phyloP scores from a whole-genome alignment of 805 yeast genomes.

The Suhomyces faveliae region DNA sequence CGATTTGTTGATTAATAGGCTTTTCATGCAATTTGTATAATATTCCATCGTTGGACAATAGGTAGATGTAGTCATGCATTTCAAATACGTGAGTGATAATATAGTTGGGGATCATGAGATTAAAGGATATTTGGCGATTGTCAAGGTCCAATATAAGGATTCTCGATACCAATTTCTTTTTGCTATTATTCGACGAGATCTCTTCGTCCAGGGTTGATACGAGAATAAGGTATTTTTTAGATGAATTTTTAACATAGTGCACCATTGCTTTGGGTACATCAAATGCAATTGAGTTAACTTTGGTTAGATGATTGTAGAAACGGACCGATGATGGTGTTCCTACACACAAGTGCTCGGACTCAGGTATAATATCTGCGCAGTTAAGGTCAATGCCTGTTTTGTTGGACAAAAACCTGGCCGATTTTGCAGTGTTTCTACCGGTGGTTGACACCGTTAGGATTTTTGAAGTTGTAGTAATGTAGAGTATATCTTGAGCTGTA shows the following conservation, averaged over 20 bases:
- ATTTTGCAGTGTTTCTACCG: constrained; percentile 73
- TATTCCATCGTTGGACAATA: constrained; percentile 74
- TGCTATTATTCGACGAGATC: constrained; percentile 4
- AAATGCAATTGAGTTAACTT: constrained; percentile 53
- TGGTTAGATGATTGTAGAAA: constrained; percentile 57
- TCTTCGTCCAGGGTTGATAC: constrained; percentile 47
- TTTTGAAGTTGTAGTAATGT: constrained; percentile 71
- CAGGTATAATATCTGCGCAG: constrained; percentile 44
- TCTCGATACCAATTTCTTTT: constrained; percentile 44
- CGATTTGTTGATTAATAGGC: constrained; percentile 63
- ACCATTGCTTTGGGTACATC: constrained; percentile 56
- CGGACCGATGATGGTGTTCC: constrained; percentile 63
- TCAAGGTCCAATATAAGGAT: constrained; percentile 65
- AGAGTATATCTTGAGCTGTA: constrained; percentile 51
- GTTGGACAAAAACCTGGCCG: constrained; percentile 46
- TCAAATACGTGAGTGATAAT: constrained; percentile 58
- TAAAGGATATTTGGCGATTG: constrained; percentile 69
- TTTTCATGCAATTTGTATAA: constrained; percentile 68
- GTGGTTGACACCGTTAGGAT: constrained; percentile 71
- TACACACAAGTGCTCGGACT: constrained; percentile 55
- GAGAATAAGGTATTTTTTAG: constrained; percentile 55
- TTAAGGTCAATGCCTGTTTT: constrained; percentile 49
- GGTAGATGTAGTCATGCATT: constrained; percentile 55
- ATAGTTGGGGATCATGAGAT: constrained; percentile 60
- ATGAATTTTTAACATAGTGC: constrained; percentile 34